Evolutionary conservation across 140 eudicot species (phyloP).

Genomic region (Erigeron philadelphicus): DNA sequence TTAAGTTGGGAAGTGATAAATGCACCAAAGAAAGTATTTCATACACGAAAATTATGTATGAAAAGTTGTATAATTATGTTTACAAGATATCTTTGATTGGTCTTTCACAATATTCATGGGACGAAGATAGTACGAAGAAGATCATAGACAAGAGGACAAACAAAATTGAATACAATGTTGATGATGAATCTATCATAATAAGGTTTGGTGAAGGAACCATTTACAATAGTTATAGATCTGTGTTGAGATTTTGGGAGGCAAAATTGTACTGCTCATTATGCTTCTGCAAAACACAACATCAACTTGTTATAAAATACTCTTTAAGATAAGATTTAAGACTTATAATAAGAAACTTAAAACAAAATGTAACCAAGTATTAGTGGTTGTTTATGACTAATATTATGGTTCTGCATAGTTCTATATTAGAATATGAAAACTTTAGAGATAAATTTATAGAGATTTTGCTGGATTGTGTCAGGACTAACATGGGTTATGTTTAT

Average conservation of each 20-base stretch:
- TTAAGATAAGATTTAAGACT: constrained; percentile 22
- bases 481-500: constrained; percentile 33
- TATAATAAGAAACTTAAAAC: constrained; percentile 13
- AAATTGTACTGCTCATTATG: constrained; percentile 31
- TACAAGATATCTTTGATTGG: neutral
- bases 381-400: constrained; percentile 2
- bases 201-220: constrained; percentile 29
- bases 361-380: constrained; percentile 5
- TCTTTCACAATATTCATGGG: neutral
- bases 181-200: constrained; percentile 19
- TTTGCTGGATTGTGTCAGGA: constrained; percentile 35
- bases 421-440: constrained; percentile 5
- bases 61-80: neutral
- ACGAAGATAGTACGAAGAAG: constrained; percentile 16
- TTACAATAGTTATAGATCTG: constrained; percentile 28
- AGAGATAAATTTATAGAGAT: constrained; percentile 18
- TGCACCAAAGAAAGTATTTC: too few species aligned
- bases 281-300: constrained; percentile 30
- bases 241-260: constrained; percentile 37
- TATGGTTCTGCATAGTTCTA: constrained; percentile 16
- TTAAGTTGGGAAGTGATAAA: too few species aligned
- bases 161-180: constrained; percentile 18
- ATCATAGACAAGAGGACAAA: constrained; percentile 21
- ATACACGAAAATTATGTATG: too few species aligned
- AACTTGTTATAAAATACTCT: constrained; percentile 5